Percentiles rank a stretch among this genome's conserved stretches.
These are phyloP conservation scores for Coniochaeta prunicola DNA, from an alignment of 2,329 filamentous ascomycete genomes.

Conservation along the genomic window DNA sequence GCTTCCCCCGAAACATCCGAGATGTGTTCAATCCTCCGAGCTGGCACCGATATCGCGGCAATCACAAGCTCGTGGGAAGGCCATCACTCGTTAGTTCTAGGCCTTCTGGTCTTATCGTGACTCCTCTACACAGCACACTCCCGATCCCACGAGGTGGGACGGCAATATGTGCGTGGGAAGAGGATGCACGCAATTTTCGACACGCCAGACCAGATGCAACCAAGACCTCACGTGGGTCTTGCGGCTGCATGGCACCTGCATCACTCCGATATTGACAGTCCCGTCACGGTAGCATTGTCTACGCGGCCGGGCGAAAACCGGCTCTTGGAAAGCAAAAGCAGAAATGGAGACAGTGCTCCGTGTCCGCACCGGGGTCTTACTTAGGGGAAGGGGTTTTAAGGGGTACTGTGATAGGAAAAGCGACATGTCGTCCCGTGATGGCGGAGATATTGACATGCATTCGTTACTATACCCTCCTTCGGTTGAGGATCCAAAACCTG, in stretches of 20 bases:
- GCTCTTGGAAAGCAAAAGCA: background rate
- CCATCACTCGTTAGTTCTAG: no score
- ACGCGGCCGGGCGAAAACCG: background rate
- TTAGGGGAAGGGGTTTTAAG: background rate
- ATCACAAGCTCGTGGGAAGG: no score
- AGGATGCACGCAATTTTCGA: background rate
- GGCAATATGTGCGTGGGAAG: background rate
- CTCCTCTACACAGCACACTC: background rate
- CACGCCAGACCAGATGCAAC: background rate
- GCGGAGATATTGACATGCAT: background rate
- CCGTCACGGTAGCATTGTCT: background rate
- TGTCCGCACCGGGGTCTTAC: background rate
- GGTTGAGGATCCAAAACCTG: background rate
- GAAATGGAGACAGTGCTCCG: background rate
- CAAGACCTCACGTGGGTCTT: background rate
- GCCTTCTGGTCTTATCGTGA: background rate
- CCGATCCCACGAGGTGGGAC: background rate
- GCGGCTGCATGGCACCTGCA: background rate
- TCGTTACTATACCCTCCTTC: background rate
- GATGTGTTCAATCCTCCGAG: background rate
- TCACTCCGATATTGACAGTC: background rate
- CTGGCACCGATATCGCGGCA: background rate
- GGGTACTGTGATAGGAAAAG: background rate
- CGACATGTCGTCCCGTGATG: slow-evolving; percentile 1
- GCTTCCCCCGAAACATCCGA: background rate